These are phyloP conservation scores for Suillus subalutaceus DNA, from an alignment of 768 basidiomycete genomes.

Conservation along the genomic window DNA sequence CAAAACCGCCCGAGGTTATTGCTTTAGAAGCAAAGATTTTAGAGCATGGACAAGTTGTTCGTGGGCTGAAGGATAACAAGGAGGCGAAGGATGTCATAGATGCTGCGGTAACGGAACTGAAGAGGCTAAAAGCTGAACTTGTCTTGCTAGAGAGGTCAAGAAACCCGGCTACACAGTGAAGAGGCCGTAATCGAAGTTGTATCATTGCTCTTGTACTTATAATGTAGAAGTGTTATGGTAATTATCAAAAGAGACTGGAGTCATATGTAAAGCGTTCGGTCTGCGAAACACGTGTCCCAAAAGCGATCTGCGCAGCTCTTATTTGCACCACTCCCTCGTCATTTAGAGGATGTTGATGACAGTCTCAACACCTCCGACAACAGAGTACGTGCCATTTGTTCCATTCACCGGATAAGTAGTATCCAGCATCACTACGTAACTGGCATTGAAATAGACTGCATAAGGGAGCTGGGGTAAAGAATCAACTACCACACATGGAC, in stretches of 20 bases:
- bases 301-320: neutral
- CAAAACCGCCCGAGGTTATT: slow-evolving; percentile 72
- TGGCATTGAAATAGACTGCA: slow-evolving; percentile 25
- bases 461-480: slow-evolving; percentile 24
- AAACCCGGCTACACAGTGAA: neutral
- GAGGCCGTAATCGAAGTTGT: neutral
- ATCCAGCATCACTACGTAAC: slow-evolving; percentile 28
- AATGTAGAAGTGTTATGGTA: no score
- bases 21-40: slow-evolving; percentile 75
- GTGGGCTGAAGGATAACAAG: slow-evolving; percentile 60
- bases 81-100: slow-evolving; percentile 47
- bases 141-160: slow-evolving; percentile 18
- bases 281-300: neutral
- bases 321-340: neutral
- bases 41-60: slow-evolving; percentile 75
- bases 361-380: slow-evolving; percentile 23
- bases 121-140: slow-evolving; percentile 65
- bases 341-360: slow-evolving; percentile 15
- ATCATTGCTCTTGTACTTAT: neutral
- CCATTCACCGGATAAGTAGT: slow-evolving; percentile 27
- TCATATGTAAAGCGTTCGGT: neutral
- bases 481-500: slow-evolving; percentile 9
- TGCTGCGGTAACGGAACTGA: slow-evolving; percentile 61
- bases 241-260: neutral
- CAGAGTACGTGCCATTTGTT: slow-evolving; percentile 24